Evolutionary conservation across 352 stramenopile genomes (phyloP), one percentile per base, ranked within the genome.

Genomic region (Pythium guiyangense): DNA sequence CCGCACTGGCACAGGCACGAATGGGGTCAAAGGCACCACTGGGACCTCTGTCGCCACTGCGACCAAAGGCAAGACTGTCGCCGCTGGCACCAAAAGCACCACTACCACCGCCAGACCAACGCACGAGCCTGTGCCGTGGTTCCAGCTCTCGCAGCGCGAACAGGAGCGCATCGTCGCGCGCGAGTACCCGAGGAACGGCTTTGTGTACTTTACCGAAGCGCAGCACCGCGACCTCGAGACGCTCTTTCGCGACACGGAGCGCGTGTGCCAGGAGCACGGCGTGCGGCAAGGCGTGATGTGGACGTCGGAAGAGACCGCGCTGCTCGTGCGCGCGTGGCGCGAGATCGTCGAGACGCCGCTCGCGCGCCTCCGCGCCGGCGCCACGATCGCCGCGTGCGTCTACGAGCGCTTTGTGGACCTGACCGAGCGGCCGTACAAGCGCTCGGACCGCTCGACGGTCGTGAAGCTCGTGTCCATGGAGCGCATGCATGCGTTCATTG

Each of bases 401-500:
- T 62, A 56, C 40, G 47, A 62, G 40, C 56, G 48, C 12, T 62
- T 56, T 37, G 22, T 55, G n/a, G 14, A 39, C 27, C 25, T 62
- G 12, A 26, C 39, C 8, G 35, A 51, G 9, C 48, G 49, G 11
- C 26, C 15, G 22, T 35, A 35, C 27, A 52, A 11, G 15, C 39
- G 48, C 12, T 46, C 49, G 5, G 37, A 50, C 29, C 48, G 56
- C 27, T 54, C 56, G 2, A 54, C 54, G 2, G 3, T 60, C 14
- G 11, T 53, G 6, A 60, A 60, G 40, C 54, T 60, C 31, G 18
- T 27, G 4, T 43, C 54, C 9, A 43, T 60, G 4, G 31, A 27
- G 45, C 46, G 54, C n/a, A 62, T 62, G 56, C 25, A 56, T 27
- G 17, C 42, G 37, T 55, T 52, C 43, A 56, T 52, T n/a, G n/a